Conservation (phyloP, 106 monocot genomes). For the Platanthera guangdongensis region DNA sequence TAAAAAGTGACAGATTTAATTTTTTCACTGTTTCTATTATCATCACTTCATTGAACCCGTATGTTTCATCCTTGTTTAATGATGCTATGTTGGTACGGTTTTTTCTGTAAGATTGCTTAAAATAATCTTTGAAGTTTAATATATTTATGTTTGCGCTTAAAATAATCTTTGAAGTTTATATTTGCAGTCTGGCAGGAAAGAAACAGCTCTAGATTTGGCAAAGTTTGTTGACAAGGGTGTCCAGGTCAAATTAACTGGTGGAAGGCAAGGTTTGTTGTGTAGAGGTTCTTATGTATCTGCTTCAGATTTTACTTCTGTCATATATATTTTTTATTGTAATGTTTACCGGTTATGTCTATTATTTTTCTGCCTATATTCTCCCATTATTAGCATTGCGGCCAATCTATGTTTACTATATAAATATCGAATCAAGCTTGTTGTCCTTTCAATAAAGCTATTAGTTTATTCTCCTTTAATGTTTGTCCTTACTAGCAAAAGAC, state of each 20-base stretch:
- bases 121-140: neutral
- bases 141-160: neutral
- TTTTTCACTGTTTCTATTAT: neutral
- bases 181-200: conserved; percentile 85
- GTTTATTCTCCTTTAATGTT: neutral
- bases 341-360: neutral
- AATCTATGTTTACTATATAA: neutral
- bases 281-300: neutral
- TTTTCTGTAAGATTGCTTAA: neutral
- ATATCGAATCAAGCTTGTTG: neutral
- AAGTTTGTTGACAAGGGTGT: conserved; percentile 98
- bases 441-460: neutral
- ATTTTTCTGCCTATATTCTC: neutral
- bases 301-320: neutral
- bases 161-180: too few species aligned
- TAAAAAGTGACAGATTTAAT: neutral
- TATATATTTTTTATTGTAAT: neutral
- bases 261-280: conserved; percentile 66
- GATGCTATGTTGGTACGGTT: neutral
- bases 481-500: neutral
- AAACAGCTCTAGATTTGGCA: conserved; percentile 88
- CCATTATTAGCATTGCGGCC: neutral
- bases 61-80: neutral
- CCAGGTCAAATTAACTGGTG: conserved; percentile 93
- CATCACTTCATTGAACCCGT: neutral